Conservation (phyloP, 192 early-diverging fungal species). For the Borealophlyctis nickersoniae region DNA sequence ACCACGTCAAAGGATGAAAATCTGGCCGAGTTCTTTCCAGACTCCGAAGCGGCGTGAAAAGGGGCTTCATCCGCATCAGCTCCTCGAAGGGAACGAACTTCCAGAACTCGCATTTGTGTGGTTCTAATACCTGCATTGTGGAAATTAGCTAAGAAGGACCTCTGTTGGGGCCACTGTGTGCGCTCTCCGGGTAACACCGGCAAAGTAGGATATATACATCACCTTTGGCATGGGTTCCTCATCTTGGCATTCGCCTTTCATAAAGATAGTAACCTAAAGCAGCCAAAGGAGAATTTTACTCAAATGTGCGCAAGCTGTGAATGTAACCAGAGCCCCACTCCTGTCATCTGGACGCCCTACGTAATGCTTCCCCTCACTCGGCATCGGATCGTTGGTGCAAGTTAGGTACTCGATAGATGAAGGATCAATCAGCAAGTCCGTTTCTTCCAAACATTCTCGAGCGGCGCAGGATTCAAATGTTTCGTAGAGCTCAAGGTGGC, state of each 20-base stretch:
- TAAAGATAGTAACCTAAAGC: conserved; percentile 58
- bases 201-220: background rate
- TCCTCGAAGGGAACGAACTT: conserved; percentile 27
- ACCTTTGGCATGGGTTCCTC: conserved; percentile 20
- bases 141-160: no score
- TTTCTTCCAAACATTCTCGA: conserved; percentile 39
- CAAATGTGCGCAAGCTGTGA: no score
- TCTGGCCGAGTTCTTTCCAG: background rate
- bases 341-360: no score
- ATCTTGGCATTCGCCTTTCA: conserved; percentile 34
- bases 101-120: conserved; percentile 46
- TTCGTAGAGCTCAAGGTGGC: conserved; percentile 56
- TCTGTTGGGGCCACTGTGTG: no score
- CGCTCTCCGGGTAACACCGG: background rate
- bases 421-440: conserved; percentile 32
- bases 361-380: conserved; percentile 48
- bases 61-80: conserved; percentile 1
- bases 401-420: conserved; percentile 35
- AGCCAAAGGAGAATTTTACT: no score
- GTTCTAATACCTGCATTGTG: conserved; percentile 32
- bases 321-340: no score
- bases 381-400: conserved; percentile 53
- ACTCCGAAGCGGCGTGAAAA: background rate
- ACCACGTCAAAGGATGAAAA: background rate
- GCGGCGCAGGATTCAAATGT: conserved; percentile 51